Base-by-base conservation (phyloP, 2,329 filamentous ascomycete species). In the Penicillium sp. region DNA sequence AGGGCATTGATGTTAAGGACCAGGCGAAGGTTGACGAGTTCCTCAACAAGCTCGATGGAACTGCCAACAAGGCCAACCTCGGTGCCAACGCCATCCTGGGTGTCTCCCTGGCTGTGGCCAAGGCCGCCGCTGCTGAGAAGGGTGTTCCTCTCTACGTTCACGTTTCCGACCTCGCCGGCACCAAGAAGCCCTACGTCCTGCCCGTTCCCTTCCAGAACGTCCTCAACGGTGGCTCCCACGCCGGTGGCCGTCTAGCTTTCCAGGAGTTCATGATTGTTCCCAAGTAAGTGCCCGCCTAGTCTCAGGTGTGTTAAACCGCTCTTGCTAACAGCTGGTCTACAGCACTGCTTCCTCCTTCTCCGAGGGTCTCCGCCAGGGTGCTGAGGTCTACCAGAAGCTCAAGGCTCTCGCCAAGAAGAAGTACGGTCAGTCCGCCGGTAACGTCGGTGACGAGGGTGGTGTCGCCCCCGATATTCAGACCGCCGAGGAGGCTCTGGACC, bases 401-500 rank as follows among this genome's bases (percentile, higher is more conserved):
- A 98, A 98, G 87, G 68, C 81, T 66, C 84, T 97, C 56, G 91
- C 93, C 74, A 97, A 97, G 88, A 93, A 96, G 88, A 93, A 89
- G 83, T 98, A 98, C 75, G 93, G 93, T 72, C 92, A 95, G 78
- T 96, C 93, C 59, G 93, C 93, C 61, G 93, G 92, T 74, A 98
- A 98, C 75, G 93, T 98, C 62, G 93, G 93, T 77, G 93, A 98
- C 72, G 93, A 98, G 85, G 93, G 93, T 82, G 93, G 93, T 86
- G 93, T 98, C 70, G 93, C 93, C 65, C 93, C 93, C 65, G 91
- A 97, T 84, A 97, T 98, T 71, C 89, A 96, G 81, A 95, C 89
- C 63, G 81, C 93, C 58, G 88, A 95, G 72, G 93, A 98, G 81
- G 93, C 95, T 62, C 88, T 98, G 56, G 88, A 95, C 74, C 86